Evolutionary conservation across 441 rosid species (phyloP), one percentile per base, ranked within the genome.

Genomic region (Omphalea diandra): DNA sequence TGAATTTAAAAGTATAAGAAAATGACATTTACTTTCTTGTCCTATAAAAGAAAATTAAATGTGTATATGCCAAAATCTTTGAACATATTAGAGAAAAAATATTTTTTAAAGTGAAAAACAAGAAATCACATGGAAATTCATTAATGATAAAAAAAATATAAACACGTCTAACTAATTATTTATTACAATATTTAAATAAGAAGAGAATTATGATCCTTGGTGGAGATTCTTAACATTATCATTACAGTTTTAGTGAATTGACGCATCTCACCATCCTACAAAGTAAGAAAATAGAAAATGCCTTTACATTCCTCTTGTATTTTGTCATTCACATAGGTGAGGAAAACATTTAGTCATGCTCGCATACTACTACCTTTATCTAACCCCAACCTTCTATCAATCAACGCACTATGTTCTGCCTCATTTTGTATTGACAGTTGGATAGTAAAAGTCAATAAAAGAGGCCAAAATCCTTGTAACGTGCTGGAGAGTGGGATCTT

Each of bases 341-440:
- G 44, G 22, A 46, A 24, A 0, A 17, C 54, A 32, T 29, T 29
- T 20, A 7, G 33, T 31, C 41, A 31, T 18, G 18, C 65, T 40
- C 9, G 15, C 69, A 31, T 43, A 40, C 1, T n/a, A 20, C 62
- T 18, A 59, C 11, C 53, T n/a, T 20, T 46, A n/a, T n/a, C n/a
- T n/a, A n/a, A n/a, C n/a, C n/a, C n/a, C n/a, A n/a, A n/a, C n/a
- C n/a, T n/a, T n/a, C n/a, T 40, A 47, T 59, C 72, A 41, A 44
- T 41, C 69, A 56, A 40, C 52, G 65, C 73, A 76, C 71, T 50
- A 62, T 66, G 70, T 7, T 24, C 68, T 14, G 52, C 53, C 60
- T 59, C 20, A 69, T 11, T n/a, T n/a, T n/a, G n/a, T n/a, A n/a
- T n/a, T n/a, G n/a, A n/a, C n/a, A n/a, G n/a, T n/a, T n/a, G n/a